Evolutionary conservation across 805 yeast genomes (phyloP), one percentile per base, ranked within the genome.

Genomic region (Metschnikowia matae): DNA sequence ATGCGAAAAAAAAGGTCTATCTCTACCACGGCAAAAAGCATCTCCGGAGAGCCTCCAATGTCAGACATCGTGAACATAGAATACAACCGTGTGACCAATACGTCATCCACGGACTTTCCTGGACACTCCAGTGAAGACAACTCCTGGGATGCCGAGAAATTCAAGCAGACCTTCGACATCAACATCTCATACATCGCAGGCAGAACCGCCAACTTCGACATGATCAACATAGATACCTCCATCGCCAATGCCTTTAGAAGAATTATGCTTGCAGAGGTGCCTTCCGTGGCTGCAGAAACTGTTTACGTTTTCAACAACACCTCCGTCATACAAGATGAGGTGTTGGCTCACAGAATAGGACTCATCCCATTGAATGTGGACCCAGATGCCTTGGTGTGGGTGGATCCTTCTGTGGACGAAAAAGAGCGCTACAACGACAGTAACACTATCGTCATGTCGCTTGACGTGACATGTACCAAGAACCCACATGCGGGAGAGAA

Each of bases 251-350:
- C 99, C 0, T 90, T 92, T 71, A 85, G 99, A 65, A 85, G 99
- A 64, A 87, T 94, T 61, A 91, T 94, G 98, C 84, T 94, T 49
- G 81, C 97, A 1, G 99, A 94, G 67, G 96, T 94, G 38, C 99
- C 99, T 18, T 81, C 94, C 1, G 95, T 92, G 43, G 98, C 99
- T 14, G 87, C 96, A 20, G 99, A 94, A 69, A 82, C 88, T 54
- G 89, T 94, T 15, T 90, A 85, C 65, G 80, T 94, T 52, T 87
- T 87, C 74, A 92, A 89, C 77, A 94, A 94, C 70, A 94, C 99
- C 1, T 89, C 97, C 1, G 97, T 94, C 44, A 89, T 94, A 56
- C 97, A 91, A 68, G 99, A 94, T 68, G 99, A 94, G 73, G 97
- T 94, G 17, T 79, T 94, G 57, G 92, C 99, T 4, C 97, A 89